Percentiles rank a stretch among this genome's conserved stretches.
Conservation (phyloP, 495 filamentous ascomycete species). For the Penicillium silybi region DNA sequence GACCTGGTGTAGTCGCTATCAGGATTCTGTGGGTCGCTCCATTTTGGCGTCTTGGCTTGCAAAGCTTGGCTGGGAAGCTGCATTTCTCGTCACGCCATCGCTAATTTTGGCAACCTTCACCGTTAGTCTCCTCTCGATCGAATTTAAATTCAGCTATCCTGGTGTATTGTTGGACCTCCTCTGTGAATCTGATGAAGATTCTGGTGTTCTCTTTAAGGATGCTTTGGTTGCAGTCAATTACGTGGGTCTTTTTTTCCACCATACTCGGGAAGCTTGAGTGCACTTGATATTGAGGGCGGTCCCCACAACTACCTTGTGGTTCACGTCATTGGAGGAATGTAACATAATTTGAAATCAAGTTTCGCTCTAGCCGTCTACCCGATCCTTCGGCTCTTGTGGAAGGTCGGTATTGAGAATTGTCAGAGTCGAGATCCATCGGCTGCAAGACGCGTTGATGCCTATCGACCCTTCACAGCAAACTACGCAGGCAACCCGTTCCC, state of each 20-base stretch:
- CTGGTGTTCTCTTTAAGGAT: neutral
- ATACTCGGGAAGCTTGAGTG: neutral
- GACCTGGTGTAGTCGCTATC: neutral
- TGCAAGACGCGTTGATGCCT: neutral
- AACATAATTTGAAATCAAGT: neutral
- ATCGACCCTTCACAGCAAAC: neutral
- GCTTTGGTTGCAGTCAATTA: neutral
- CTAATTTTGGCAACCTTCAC: neutral
- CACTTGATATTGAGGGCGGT: conserved; percentile 3
- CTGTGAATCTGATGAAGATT: too few relatives aligned
- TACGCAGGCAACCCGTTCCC: neutral
- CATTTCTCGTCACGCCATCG: neutral
- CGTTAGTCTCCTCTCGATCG: neutral
- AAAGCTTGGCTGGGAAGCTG: conserved; percentile 1
- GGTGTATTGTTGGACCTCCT: too few relatives aligned
- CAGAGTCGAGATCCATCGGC: neutral
- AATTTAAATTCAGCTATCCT: too few relatives aligned
- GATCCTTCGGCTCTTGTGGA: neutral
- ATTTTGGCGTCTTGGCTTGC: conserved; percentile 1
- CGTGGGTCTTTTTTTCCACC: neutral
- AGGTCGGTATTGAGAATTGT: neutral
- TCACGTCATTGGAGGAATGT: neutral
- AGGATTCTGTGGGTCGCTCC: neutral
- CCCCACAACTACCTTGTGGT: neutral
- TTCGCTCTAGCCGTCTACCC: neutral